A percentile compares a stretch with the other conserved stretches of the same genome.
phyloP scores from a whole-genome alignment of 768 basidiomycete genomes.

The Mycena venus region DNA sequence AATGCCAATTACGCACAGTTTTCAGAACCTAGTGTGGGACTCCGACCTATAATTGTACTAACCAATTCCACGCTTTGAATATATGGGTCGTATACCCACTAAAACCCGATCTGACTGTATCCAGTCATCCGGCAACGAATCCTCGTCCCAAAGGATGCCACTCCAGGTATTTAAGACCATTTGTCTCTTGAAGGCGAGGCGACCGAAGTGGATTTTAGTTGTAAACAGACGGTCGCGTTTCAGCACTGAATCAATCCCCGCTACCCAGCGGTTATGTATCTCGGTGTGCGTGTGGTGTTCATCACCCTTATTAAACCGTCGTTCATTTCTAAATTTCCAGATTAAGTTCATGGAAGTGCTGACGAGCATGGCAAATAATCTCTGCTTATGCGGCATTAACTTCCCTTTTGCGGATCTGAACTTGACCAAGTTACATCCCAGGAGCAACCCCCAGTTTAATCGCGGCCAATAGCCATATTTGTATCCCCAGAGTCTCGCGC shows the following conservation, averaged over 20 bases:
- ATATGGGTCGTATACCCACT: background rate
- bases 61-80: background rate
- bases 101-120: background rate
- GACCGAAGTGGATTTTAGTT: no score
- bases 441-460: no score
- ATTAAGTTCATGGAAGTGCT: background rate
- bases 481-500: no score
- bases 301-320: no score
- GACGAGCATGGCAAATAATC: no score
- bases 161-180: background rate
- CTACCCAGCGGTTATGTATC: background rate
- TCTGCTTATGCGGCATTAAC: no score
- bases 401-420: no score
- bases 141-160: background rate
- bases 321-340: no score
- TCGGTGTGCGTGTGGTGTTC: background rate
- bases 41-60: background rate
- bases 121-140: background rate
- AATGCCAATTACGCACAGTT: background rate
- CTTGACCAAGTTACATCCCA: no score
- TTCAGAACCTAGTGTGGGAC: background rate
- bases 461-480: no score
- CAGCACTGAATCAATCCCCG: background rate
- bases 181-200: background rate
- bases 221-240: background rate